Evolutionary conservation across 1,139 yeast genomes (phyloP), one percentile per base, ranked within the genome.

Genomic region (Candida sanyaensis): DNA sequence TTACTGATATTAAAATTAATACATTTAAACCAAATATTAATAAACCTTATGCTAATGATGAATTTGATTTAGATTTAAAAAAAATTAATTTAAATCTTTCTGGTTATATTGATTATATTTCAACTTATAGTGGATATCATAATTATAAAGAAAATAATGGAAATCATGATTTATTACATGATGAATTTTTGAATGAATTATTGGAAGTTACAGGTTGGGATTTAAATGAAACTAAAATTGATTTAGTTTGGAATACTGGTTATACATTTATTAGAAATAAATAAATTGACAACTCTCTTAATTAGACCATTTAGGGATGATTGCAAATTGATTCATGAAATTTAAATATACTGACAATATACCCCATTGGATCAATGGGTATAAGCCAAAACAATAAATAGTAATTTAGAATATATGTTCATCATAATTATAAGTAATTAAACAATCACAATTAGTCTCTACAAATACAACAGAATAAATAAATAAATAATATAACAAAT

Each of bases 211-310:
- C 69, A 30, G 72, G 72, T 12, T 64, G 73, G 71, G 65, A 65
- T 50, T 51, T 65, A 40, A 50, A 62, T 5, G 49, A 58, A 11
- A 72, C 77, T 7, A 57, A 47, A 23, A 52, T 75, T 41, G 71
- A 67, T 47, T 53, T 71, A 42, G 71, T 65, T 7, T 75, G 73
- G 73, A 70, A 66, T 45, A 65, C 77, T 2, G 78, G 78, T 4
- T 73, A 73, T 52, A 69, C 72, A 0, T 69, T 73, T 43, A 46
- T 69, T 47, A 66, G 59, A 42, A 69, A 61, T 51, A 57, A 52
- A 47, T 55, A 17, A 17, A 17, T 17, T 17, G 21, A 17, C 21
- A 17, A 17, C 21, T n/a, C n/a, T n/a, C n/a, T n/a, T n/a, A n/a
- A n/a, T n/a, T n/a, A n/a, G n/a, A n/a, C n/a, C n/a, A n/a, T n/a